Evolutionary conservation across 2,329 filamentous ascomycete species (phyloP).

Genomic region (Fusarium pseudonygamai): DNA sequence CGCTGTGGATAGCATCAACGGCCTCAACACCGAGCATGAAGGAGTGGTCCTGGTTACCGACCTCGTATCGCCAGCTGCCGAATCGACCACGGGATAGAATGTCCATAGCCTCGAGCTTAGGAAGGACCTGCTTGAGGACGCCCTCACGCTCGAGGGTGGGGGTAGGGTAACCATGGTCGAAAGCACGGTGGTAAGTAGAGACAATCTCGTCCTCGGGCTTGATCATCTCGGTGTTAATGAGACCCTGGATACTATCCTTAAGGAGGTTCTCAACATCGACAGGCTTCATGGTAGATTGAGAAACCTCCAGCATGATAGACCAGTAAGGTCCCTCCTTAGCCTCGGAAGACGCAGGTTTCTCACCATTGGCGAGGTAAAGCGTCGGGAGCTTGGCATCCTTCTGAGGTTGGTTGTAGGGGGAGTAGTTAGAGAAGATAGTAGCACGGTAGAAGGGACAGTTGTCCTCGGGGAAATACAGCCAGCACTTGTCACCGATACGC

Average conservation of each 20-base stretch:
- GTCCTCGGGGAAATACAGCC: constrained; percentile 99
- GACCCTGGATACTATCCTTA: constrained; percentile 91
- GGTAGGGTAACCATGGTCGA: constrained; percentile 98
- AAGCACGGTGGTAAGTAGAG: constrained; percentile 96
- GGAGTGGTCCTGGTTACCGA: constrained; percentile 95
- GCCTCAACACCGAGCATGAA: constrained; percentile 98
- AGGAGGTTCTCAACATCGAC: constrained; percentile 87
- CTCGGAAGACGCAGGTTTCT: constrained; percentile 76
- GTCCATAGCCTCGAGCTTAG: constrained; percentile 88
- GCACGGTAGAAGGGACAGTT: constrained; percentile 99
- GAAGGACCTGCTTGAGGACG: constrained; percentile 90
- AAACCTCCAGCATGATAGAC: constrained; percentile 99
- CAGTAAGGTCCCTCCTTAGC: constrained; percentile 94
- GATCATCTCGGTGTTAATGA: constrained; percentile 98
- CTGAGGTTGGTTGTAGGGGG: constrained; percentile 94
- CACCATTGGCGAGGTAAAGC: constrained; percentile 84
- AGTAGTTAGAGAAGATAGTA: constrained; percentile 99
- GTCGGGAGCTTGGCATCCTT: constrained; percentile 86
- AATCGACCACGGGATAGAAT: constrained; percentile 98
- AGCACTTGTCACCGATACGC: constrained; percentile 99
- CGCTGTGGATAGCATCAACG: constrained; percentile 88
- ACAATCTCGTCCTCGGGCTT: constrained; percentile 92
- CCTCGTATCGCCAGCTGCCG: constrained; percentile 98
- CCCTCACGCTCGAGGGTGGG: constrained; percentile 95
- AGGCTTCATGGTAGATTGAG: constrained; percentile 94